Evolutionary conservation across 1,284 basidiomycete genomes (phyloP).

Genomic region (Microbotryum saponariae): DNA sequence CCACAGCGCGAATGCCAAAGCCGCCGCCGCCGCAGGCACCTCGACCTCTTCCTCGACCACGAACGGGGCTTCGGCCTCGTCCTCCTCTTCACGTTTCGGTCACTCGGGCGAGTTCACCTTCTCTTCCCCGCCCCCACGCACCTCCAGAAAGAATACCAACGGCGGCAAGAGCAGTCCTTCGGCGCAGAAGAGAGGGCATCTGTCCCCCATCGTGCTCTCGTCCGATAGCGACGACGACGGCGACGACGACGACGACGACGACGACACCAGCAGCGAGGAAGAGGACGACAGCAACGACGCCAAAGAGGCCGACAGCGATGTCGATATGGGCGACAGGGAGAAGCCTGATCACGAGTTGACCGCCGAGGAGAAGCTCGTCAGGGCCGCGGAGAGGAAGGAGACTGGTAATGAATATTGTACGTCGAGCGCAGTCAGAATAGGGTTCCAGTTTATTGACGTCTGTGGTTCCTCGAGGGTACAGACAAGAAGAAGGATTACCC

Average conservation of each 20-base stretch:
- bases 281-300: slow-evolving; percentile 1
- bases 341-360: slow-evolving; percentile 22
- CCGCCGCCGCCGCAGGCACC: no score
- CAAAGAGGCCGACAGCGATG: slow-evolving; percentile 1
- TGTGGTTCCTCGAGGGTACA: neutral
- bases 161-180: no score
- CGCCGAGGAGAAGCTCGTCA: slow-evolving; percentile 10
- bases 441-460: neutral
- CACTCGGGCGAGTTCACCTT: slow-evolving; percentile 21
- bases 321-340: slow-evolving; percentile 5
- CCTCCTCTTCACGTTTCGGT: slow-evolving; percentile 10
- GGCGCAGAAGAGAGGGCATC: neutral
- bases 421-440: neutral
- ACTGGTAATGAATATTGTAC: slow-evolving; percentile 21
- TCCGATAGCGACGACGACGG: slow-evolving; percentile 3
- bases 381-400: slow-evolving; percentile 21
- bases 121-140: neutral
- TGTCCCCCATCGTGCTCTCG: slow-evolving; percentile 1
- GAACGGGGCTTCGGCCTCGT: neutral
- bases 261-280: neutral
- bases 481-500: slow-evolving; percentile 29
- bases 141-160: slow-evolving; percentile 1
- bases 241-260: neutral
- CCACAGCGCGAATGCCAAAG: no score
- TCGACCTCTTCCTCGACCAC: neutral